Conservation (phyloP, 768 basidiomycete genomes). For the Pleurotus giganteus region DNA sequence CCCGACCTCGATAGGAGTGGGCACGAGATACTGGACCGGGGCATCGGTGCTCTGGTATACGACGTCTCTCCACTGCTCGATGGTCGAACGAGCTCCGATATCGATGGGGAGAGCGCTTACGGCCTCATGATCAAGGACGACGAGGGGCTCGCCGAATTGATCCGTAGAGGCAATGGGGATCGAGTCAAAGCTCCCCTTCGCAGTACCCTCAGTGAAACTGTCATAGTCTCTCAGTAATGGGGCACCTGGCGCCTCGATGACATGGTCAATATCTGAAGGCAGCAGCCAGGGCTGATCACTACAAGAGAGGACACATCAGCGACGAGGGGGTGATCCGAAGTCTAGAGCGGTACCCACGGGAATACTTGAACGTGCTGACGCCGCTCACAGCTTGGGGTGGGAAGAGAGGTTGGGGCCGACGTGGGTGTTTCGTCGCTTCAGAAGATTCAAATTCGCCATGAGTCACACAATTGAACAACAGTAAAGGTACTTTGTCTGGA, state of each 20-base stretch:
- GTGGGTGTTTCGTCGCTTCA: slow-evolving; percentile 30
- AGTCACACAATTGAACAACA: slow-evolving; percentile 9
- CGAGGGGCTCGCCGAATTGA: slow-evolving; percentile 32
- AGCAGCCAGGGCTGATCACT: slow-evolving; percentile 16
- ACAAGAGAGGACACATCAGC: slow-evolving; percentile 6
- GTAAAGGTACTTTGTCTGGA: slow-evolving; percentile 18
- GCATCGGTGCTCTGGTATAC: slow-evolving; percentile 27
- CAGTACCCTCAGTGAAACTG: slow-evolving; percentile 60
- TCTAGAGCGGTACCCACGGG: background rate
- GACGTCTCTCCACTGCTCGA: slow-evolving; percentile 44
- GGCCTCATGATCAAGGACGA: slow-evolving; percentile 30
- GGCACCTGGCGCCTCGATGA: slow-evolving; percentile 36
- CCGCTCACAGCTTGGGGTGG: slow-evolving; percentile 22
- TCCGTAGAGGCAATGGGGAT: slow-evolving; percentile 33
- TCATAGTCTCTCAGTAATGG: slow-evolving; percentile 55
- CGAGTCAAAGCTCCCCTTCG: slow-evolving; percentile 50
- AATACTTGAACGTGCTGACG: slow-evolving; percentile 6
- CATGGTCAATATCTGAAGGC: slow-evolving; percentile 19
- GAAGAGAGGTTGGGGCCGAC: slow-evolving; percentile 30
- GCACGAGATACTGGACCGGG: background rate
- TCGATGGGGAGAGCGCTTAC: slow-evolving; percentile 25
- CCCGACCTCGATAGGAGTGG: background rate
- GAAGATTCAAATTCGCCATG: slow-evolving; percentile 10
- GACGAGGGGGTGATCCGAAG: background rate
- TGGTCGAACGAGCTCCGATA: slow-evolving; percentile 23